These are phyloP conservation scores for Phyllostachys edulis DNA, from an alignment of 176 grass and related monocot species.

Conservation along the genomic window DNA sequence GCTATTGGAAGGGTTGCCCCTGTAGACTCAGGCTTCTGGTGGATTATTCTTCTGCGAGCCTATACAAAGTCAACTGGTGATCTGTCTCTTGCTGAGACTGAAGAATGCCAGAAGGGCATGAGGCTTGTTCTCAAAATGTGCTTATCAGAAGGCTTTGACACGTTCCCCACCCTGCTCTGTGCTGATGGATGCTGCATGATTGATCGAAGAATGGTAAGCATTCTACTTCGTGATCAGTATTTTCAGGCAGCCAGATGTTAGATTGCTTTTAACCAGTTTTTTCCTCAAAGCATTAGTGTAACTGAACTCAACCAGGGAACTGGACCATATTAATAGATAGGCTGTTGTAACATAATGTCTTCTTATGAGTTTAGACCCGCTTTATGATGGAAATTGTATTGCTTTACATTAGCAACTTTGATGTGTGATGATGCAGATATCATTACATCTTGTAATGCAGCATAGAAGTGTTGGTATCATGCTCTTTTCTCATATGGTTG, in stretches of 20 bases:
- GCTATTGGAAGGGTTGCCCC: constrained; percentile 53
- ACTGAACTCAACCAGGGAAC: not conserved
- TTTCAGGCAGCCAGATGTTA: not conserved
- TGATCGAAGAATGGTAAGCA: constrained; percentile 50
- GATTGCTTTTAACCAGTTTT: not conserved
- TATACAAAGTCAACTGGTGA: constrained; percentile 56
- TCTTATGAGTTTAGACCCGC: not conserved
- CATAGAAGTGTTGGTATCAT: not conserved
- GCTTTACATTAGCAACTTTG: not conserved
- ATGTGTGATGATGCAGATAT: not conserved
- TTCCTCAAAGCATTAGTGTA: not conserved
- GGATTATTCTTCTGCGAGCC: constrained; percentile 53
- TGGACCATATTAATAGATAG: not conserved
- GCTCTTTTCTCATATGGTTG: not conserved
- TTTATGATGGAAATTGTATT: not conserved
- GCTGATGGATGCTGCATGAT: constrained; percentile 60
- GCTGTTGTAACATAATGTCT: not conserved
- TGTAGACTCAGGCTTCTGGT: constrained; percentile 59
- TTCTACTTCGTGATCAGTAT: not conserved
- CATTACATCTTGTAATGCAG: not conserved
- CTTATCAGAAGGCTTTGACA: constrained; percentile 49
- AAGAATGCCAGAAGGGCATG: constrained; percentile 52
- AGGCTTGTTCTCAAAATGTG: constrained; percentile 46
- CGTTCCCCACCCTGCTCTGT: constrained; percentile 56
- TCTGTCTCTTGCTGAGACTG: constrained; percentile 24